Percentiles rank a stretch among this genome's conserved stretches.
phyloP scores from a whole-genome alignment of 345 rosid species.

The Linum tenue region DNA sequence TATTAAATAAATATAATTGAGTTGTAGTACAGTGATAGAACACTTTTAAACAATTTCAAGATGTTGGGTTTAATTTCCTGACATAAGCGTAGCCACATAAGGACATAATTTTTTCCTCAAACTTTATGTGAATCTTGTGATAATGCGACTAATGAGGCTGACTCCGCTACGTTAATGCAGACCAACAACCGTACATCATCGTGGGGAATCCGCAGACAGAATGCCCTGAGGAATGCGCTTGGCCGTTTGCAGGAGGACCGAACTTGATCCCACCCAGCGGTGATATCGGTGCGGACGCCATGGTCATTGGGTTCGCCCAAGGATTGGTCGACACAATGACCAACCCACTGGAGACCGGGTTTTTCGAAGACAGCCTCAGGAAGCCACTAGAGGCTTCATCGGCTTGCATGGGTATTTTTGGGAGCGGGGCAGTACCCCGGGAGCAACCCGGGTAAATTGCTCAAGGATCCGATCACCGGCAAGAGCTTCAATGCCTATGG shows the following conservation, averaged over 20 bases:
- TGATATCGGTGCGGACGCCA: slow-evolving; percentile 50
- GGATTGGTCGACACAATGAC: slow-evolving; percentile 43
- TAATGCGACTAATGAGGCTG: not conserved
- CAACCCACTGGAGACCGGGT: slow-evolving; percentile 31
- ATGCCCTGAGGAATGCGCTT: slow-evolving; percentile 61
- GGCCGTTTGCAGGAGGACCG: slow-evolving; percentile 55
- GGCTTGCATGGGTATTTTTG: slow-evolving; percentile 44
- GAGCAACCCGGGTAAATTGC: slow-evolving; percentile 35
- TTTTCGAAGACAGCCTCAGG: slow-evolving; percentile 8
- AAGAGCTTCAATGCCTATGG: not conserved
- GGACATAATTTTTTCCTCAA: too few species aligned
- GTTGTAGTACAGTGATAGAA: too few species aligned
- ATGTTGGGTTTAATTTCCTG: too few species aligned
- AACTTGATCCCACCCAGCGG: slow-evolving; percentile 47
- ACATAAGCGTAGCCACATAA: too few species aligned
- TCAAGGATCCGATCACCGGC: slow-evolving; percentile 19
- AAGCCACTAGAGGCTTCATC: slow-evolving; percentile 24
- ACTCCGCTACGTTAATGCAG: not conserved
- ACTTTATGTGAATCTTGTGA: not conserved
- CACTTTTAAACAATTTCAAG: too few species aligned
- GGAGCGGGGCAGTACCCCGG: slow-evolving; percentile 46
- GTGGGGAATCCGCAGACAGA: slow-evolving; percentile 54
- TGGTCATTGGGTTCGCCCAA: slow-evolving; percentile 48
- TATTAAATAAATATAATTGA: too few species aligned
- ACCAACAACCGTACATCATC: slow-evolving; percentile 31